Conservation (phyloP, 176 grass and related monocot species). For the Oryza glumipatula region DNA sequence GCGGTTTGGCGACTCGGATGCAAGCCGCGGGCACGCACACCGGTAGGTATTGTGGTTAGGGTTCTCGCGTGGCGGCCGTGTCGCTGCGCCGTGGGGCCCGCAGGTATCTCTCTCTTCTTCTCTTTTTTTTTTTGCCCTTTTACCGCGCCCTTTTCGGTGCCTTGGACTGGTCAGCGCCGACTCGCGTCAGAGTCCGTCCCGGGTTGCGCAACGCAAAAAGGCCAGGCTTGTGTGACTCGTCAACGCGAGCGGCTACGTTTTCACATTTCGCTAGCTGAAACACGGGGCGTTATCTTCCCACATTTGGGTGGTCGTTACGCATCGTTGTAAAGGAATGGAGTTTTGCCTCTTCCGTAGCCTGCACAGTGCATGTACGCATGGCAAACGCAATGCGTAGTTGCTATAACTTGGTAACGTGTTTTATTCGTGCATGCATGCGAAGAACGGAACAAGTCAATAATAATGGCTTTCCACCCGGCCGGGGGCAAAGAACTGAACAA, state of each 20-base stretch:
- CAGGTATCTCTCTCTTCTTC: not conserved
- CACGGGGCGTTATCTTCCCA: not conserved
- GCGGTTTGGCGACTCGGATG: not conserved
- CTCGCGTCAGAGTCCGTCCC: not conserved
- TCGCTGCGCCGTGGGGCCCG: conserved; percentile 17
- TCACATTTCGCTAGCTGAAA: not conserved
- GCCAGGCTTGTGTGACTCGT: not conserved
- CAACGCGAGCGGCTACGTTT: not conserved
- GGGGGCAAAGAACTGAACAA: not conserved
- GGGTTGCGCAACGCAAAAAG: not conserved
- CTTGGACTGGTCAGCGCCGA: not conserved
- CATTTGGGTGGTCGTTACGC: not conserved
- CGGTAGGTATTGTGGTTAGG: conserved; percentile 13
- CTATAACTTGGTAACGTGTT: not conserved
- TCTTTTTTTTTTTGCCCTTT: not conserved
- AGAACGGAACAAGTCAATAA: not conserved
- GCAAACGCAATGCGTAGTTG: too few relatives aligned
- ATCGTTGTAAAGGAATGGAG: not conserved
- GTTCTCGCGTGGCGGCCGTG: conserved; percentile 40
- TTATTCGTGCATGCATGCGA: not conserved
- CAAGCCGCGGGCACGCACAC: too few relatives aligned
- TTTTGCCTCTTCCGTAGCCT: not conserved
- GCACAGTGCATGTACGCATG: too few relatives aligned
- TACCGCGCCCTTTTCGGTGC: not conserved
- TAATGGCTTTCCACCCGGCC: not conserved